Conservation (phyloP, 2,329 filamentous ascomycete genomes). For the Fusarium euwallaceae region DNA sequence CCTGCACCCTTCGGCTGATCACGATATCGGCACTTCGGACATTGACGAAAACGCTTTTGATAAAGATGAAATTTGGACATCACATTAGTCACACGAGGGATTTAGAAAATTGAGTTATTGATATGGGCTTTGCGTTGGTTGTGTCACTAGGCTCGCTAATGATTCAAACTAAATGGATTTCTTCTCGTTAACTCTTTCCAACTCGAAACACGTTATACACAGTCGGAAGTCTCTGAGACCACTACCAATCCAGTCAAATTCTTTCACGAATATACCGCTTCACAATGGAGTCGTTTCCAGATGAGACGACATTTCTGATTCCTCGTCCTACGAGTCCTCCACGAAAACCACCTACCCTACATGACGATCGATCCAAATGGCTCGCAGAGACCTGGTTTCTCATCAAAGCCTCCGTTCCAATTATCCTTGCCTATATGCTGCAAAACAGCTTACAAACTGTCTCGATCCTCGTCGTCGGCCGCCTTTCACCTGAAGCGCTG, state of each 20-base stretch:
- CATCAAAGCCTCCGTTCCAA: conserved; percentile 77
- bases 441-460: conserved; percentile 89
- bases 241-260: background rate
- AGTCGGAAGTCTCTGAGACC: background rate
- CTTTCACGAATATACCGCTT: background rate
- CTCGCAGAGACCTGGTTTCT: conserved; percentile 59
- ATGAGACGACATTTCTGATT: conserved; percentile 41
- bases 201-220: background rate
- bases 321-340: background rate
- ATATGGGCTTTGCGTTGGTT: too few species aligned
- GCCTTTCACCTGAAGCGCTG: conserved; percentile 82
- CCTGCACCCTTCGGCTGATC: background rate
- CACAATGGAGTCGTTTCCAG: conserved; percentile 4
- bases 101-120: background rate
- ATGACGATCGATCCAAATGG: conserved; percentile 34
- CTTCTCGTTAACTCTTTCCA: background rate
- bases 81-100: background rate
- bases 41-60: background rate
- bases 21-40: background rate
- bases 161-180: background rate
- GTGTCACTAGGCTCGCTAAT: background rate
- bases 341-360: background rate
- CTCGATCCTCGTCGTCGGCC: conserved; percentile 85
- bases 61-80: background rate
- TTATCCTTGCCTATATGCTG: conserved; percentile 86